Base-by-base conservation (phyloP, 148 eudicot species). In the Chenopodium album region DNA sequence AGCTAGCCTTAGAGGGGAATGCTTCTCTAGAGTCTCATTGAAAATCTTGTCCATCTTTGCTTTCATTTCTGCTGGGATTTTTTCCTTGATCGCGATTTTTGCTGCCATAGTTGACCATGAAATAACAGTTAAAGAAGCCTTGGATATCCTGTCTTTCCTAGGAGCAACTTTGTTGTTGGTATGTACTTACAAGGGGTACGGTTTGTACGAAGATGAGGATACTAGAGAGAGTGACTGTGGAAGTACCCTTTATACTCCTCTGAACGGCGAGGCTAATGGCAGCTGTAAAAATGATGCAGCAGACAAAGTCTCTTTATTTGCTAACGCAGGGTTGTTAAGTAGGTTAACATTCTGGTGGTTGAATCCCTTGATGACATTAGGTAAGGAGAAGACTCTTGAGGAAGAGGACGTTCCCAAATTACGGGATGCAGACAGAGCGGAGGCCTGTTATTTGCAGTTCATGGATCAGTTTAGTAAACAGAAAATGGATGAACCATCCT, bases 341-440 rank as follows among this genome's bases (percentile, higher is more conserved):
- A 85, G 83, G 77, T 78, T 89, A 87, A 87, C 97, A 2, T 94
- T 94, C 82, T 89, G 92, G 98, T 95, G 99, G 99, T 72, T 95
- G 83, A 88, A 95, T 47, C 81, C 94, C 37, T 80, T 95, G 85
- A 92, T 95, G 98, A 95, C 84, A 88, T 76, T 29, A 71, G 99
- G 99, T n/a, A 90, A 82, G 78, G 83, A 86, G 81, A 92, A 88
- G 84, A 90, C 91, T 56, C 90, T 95, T 2, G 91, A 85, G 66
- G 94, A 93, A 50, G 87, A 87, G 63, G 98, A 94, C 76, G 85
- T 94, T 59, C 98, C 98, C 4, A 82, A 77, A 75, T 37, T 94
- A 63, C 86, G 89, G 13, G 85, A 88, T 71, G 85, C 79, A 76
- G 99, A 93, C 52, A 82, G 86, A 79, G 98, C 99, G 28, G 92